These are phyloP conservation scores for Saturnispora mendoncae DNA, from an alignment of 805 yeast genomes.

Conservation along the genomic window DNA sequence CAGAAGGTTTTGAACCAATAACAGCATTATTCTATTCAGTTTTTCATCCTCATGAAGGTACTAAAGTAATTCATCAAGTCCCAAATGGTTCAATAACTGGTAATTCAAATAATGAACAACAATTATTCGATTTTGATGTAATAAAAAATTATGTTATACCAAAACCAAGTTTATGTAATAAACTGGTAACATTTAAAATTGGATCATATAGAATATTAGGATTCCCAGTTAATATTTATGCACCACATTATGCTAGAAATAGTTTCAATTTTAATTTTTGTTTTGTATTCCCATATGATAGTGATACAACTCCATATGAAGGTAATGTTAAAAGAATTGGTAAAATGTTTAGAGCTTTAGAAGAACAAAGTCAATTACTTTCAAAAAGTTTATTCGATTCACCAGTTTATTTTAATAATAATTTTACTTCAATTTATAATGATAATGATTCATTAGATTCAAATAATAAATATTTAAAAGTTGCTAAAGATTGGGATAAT, in stretches of 20 bases:
- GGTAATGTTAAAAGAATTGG: slow-evolving; percentile 78
- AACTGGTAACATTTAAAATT: slow-evolving; percentile 64
- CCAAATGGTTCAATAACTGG: slow-evolving; percentile 64
- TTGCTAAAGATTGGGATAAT: slow-evolving; percentile 25
- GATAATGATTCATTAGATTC: slow-evolving; percentile 3
- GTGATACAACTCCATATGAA: slow-evolving; percentile 80
- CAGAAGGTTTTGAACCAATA: slow-evolving; percentile 76
- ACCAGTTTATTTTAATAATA: slow-evolving; percentile 33
- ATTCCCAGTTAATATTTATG: slow-evolving; percentile 77
- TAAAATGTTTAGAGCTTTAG: slow-evolving; percentile 79
- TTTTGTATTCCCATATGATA: slow-evolving; percentile 76
- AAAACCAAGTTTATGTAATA: slow-evolving; percentile 82
- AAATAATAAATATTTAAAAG: slow-evolving; percentile 24
- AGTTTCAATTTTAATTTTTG: slow-evolving; percentile 90
- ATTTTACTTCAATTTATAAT: not conserved
- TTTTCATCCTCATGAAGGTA: slow-evolving; percentile 93
- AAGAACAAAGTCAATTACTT: slow-evolving; percentile 75
- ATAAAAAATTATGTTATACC: slow-evolving; percentile 90
- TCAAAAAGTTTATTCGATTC: slow-evolving; percentile 44
- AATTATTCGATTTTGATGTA: slow-evolving; percentile 67
- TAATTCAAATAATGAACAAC: slow-evolving; percentile 27
- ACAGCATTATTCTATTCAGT: slow-evolving; percentile 81
- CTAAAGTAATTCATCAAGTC: slow-evolving; percentile 83
- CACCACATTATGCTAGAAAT: slow-evolving; percentile 74
- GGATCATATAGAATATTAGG: slow-evolving; percentile 69